phyloP scores from a whole-genome alignment of 2,329 filamentous ascomycete genomes.

The Colletotrichum destructivum region DNA sequence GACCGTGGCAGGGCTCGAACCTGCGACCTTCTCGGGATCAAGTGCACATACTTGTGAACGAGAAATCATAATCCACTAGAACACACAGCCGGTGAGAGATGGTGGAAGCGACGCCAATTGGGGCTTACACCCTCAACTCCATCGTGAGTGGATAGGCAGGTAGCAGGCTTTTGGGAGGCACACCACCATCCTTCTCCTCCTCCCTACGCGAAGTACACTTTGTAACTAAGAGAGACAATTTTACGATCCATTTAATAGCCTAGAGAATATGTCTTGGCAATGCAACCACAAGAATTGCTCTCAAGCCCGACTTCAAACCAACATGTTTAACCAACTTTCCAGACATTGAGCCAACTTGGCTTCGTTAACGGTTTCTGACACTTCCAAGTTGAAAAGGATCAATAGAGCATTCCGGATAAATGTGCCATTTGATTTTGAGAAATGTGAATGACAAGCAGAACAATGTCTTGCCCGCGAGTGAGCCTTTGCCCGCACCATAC shows the following conservation, averaged over 20 bases:
- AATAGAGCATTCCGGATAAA: no score
- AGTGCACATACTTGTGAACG: conserved; percentile 30
- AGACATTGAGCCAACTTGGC: neutral
- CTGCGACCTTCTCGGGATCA: conserved; percentile 31
- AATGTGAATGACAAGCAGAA: neutral
- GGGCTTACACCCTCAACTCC: neutral
- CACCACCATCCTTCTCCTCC: no score
- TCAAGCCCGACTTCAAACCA: neutral
- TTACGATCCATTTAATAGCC: neutral
- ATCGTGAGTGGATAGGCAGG: neutral
- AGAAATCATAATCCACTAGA: conserved; percentile 33
- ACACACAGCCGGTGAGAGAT: conserved; percentile 18
- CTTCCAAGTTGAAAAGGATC: neutral
- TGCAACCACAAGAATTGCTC: no score
- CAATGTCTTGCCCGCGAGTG: neutral
- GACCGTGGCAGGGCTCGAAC: conserved; percentile 32
- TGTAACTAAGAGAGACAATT: fast-evolving
- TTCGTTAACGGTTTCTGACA: neutral
- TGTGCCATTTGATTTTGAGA: no score
- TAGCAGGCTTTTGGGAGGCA: neutral
- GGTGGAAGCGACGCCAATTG: neutral
- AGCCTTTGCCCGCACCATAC: neutral
- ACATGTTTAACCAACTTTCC: neutral
- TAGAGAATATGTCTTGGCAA: neutral
- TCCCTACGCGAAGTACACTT: no score